phyloP scores from a whole-genome alignment of 495 filamentous ascomycete genomes.

The Mytilinidion resinicola region DNA sequence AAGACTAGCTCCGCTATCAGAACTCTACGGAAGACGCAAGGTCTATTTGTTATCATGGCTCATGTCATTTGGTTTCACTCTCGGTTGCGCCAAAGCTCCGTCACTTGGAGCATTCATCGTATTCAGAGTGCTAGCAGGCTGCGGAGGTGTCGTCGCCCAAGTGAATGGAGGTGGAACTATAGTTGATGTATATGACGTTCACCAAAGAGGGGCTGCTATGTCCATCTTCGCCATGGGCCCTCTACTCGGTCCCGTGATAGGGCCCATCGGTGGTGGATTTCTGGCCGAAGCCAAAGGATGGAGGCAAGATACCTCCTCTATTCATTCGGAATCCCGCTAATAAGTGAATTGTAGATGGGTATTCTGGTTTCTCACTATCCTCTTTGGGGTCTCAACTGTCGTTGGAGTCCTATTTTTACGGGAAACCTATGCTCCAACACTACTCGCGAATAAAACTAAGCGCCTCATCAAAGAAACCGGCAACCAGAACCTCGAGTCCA shows the following conservation, averaged over 20 bases:
- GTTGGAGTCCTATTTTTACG: slow-evolving; percentile 14
- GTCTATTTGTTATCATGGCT: slow-evolving; percentile 37
- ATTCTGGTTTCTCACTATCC: slow-evolving; percentile 27
- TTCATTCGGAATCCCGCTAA: neutral
- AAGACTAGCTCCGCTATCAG: slow-evolving; percentile 37
- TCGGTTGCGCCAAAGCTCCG: slow-evolving; percentile 41
- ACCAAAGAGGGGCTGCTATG: slow-evolving; percentile 7
- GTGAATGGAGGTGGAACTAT: slow-evolving; percentile 7
- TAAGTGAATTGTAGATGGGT: slow-evolving; percentile 28
- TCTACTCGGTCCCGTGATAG: slow-evolving; percentile 11
- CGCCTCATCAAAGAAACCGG: slow-evolving; percentile 21
- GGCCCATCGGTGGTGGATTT: slow-evolving; percentile 8
- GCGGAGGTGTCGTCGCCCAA: neutral
- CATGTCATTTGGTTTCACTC: slow-evolving; percentile 41
- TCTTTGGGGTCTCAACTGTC: slow-evolving; percentile 17
- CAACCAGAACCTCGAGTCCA: slow-evolving; percentile 24
- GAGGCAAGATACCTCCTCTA: neutral
- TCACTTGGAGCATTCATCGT: slow-evolving; percentile 37
- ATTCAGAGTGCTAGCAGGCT: slow-evolving; percentile 41
- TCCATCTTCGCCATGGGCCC: slow-evolving; percentile 8
- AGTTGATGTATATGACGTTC: slow-evolving; percentile 3
- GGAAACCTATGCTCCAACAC: slow-evolving; percentile 24
- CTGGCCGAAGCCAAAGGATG: neutral
- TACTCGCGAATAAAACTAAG: slow-evolving; percentile 21
- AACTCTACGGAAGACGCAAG: slow-evolving; percentile 38